Evolutionary conservation across 192 early-diverging fungal species (phyloP), one percentile per base, ranked within the genome.

Genomic region (Coemansia umbellata): DNA sequence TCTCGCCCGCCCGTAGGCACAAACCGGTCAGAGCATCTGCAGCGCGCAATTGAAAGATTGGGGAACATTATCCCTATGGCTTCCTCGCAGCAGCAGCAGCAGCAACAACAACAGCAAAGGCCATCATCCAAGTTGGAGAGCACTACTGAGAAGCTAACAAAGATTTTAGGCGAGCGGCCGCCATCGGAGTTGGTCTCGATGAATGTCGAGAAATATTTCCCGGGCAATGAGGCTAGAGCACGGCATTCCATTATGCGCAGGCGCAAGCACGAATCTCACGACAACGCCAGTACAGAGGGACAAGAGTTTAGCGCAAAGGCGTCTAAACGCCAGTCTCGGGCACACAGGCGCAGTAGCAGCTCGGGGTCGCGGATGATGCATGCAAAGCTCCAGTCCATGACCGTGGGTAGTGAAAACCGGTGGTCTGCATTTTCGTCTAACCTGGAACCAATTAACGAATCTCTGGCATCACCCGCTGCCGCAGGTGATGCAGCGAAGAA

Each of bases 81-180:
- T 14, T 41, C 50, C 15, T 47, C 26, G 49, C 53, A 42, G 11
- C 52, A 42, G 28, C 18, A 15, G 31, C 32, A 36, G 50, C 37
- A 21, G 27, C 42, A 47, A 23, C 50, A 53, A 31, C 54, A 55
- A 42, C 50, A 47, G 50, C 54, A 43, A 42, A 52, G 59, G 19
- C 42, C 63, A 21, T 14, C 47, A 35, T 53, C 58, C 44, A 66
- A 63, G 32, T 58, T 61, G 62, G 73, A 79, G 32, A 58, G 32
- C 32, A 79, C 63, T 3, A 70, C 55, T 0, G 69, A 83, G 11
- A 81, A 87, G 50, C 81, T 81, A 42, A 79, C 57, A 61, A 83
- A 87, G 33, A 93, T 96, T 66, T 93, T 98, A 66, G 94, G 92
- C 27, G 93, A 97, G 64, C 86, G 96, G 8, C 96, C 96, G 8